Conservation (phyloP, 2,329 filamentous ascomycete genomes). For the Bipolaris victoriae region DNA sequence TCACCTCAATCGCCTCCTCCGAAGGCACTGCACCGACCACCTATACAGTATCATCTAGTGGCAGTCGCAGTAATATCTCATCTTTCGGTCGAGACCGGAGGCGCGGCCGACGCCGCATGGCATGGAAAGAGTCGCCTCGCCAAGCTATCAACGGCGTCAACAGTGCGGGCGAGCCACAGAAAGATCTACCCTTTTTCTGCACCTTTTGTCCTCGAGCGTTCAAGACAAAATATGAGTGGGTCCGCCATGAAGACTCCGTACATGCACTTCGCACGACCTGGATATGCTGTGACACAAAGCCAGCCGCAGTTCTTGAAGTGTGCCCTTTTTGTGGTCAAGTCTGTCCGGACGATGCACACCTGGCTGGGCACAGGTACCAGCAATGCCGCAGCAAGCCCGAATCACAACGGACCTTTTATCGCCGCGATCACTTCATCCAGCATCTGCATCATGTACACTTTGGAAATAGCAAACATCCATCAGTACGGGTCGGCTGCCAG, state of each 20-base stretch:
- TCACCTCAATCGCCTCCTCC: slow-evolving; percentile 41
- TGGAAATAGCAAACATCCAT: slow-evolving; percentile 43
- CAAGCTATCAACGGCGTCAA: slow-evolving; percentile 40
- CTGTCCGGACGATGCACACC: slow-evolving; percentile 42
- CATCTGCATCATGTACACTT: slow-evolving; percentile 47
- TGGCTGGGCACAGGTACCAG: slow-evolving; percentile 45
- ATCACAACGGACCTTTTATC: slow-evolving; percentile 46
- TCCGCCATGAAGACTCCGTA: slow-evolving; percentile 47
- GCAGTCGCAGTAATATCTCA: slow-evolving; percentile 43
- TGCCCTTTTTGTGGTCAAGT: slow-evolving; percentile 44
- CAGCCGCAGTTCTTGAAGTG: slow-evolving; percentile 25
- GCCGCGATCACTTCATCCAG: slow-evolving; percentile 45
- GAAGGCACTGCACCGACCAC: slow-evolving; percentile 42
- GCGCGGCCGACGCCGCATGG: slow-evolving; percentile 44
- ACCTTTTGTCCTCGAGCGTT: slow-evolving; percentile 47
- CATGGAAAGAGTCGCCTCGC: slow-evolving; percentile 42
- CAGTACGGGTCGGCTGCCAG: slow-evolving; percentile 42
- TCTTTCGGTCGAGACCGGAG: slow-evolving; percentile 45
- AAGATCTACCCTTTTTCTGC: slow-evolving; percentile 46
- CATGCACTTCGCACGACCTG: slow-evolving; percentile 48
- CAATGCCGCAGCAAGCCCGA: slow-evolving; percentile 45
- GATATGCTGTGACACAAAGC: slow-evolving; percentile 45
- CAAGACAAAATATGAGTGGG: slow-evolving; percentile 48
- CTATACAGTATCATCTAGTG: slow-evolving; percentile 41
- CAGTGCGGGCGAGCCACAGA: slow-evolving; percentile 36